Base-by-base conservation (phyloP, 192 early-diverging fungal genomes). In the Podila epicladia region DNA sequence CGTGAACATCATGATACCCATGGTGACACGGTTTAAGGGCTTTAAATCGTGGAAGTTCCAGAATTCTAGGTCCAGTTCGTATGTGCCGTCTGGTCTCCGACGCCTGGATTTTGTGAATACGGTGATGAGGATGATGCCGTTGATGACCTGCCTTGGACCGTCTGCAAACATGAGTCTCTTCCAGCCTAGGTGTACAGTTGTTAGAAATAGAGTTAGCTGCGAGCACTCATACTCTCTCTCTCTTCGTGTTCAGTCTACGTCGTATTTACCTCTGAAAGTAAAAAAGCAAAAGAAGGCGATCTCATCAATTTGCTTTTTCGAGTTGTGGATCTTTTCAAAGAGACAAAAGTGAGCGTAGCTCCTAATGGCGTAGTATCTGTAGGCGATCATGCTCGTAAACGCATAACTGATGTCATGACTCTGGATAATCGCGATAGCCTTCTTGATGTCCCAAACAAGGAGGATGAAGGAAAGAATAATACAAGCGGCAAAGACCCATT, bases 201-300 rank as follows among this genome's bases (percentile, higher is more conserved):
- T 32, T 51, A 49, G 35, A 38, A 71, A 19, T 32, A 60, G 55
- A n/a, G 71, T 35, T 26, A n/a, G 55, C 62, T 33, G 28, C 41
- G 41, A 45, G 15, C 41, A 8, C 41, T 45, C 41, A 45, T 17
- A 15, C 28, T 41, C 13, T 37, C 28, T 41, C 13, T 37, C 5
- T 15, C 8, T 19, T 33, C 22, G 5, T 64, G 20, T 12, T 26
- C 11, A 29, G 20, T 13, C 5, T 28, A 33, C 32, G 20, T 15
- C 2, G 19, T 29, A 71, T 66, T 68, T 83, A 91, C 94, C 91
- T 83, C 93, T 89, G 67, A 96, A 91, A 11, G 87, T 86, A 75
- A 96, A 97, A 67, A 93, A 97, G 22, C 93, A 90, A 82, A 89
- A 96, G 75, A 95, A 95, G 9, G 94, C 93, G 17, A 95, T 31